A percentile compares a stretch with the other conserved stretches of the same genome.
These are phyloP conservation scores for Candida boidinii DNA, from an alignment of 805 yeast species.

Conservation along the genomic window DNA sequence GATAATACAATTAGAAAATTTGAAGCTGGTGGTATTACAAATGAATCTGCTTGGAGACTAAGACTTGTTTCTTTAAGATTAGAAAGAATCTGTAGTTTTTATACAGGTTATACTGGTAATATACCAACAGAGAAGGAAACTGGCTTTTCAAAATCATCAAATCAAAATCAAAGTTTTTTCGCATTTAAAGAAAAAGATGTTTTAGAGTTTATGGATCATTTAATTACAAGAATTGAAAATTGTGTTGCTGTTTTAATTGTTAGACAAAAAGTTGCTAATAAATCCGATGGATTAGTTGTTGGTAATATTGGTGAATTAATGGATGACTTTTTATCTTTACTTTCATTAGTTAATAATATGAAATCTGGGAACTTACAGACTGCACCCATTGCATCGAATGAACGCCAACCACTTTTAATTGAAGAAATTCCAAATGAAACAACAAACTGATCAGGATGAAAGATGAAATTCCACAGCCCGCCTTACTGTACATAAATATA, in stretches of 20 bases:
- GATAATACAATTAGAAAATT: conserved; percentile 16
- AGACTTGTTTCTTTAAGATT: conserved; percentile 47
- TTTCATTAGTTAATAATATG: conserved; percentile 46
- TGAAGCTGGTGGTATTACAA: conserved; percentile 20
- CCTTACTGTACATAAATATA: too few relatives aligned
- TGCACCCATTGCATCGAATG: too few relatives aligned
- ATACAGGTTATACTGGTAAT: conserved; percentile 31
- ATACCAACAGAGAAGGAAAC: conserved; percentile 19
- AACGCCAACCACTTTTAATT: too few relatives aligned
- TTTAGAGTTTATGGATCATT: conserved; percentile 49
- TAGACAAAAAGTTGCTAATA: conserved; percentile 24
- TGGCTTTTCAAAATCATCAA: conserved; percentile 7
- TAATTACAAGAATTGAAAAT: conserved; percentile 63
- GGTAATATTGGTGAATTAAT: conserved; percentile 17
- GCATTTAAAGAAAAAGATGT: conserved; percentile 31
- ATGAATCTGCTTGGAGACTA: conserved; percentile 26
- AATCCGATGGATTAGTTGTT: conserved; percentile 4
- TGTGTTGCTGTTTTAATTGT: conserved; percentile 36
- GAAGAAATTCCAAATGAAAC: too few relatives aligned
- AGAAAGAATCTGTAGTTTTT: conserved; percentile 46
- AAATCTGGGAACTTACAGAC: too few relatives aligned
- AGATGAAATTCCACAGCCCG: too few relatives aligned
- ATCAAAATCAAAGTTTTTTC: background rate
- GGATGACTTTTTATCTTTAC: too few relatives aligned
- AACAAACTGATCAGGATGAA: too few relatives aligned